phyloP scores from a whole-genome alignment of 306 rosid genomes.

The Glycyrrhiza uralensis region DNA sequence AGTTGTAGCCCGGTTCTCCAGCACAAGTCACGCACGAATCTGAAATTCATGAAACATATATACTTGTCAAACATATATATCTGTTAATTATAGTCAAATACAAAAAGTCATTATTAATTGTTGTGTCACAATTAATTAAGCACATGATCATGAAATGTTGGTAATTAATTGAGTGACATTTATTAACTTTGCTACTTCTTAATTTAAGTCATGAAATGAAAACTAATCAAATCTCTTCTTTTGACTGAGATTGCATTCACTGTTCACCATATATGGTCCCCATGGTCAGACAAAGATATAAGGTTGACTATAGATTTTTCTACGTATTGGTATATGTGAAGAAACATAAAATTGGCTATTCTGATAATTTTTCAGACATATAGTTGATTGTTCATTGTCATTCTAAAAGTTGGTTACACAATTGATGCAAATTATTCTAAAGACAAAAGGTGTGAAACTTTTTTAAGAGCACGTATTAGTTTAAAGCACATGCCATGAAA shows the following conservation, averaged over 20 bases:
- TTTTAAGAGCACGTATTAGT: not conserved
- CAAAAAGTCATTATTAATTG: too few species aligned
- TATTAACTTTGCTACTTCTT: slow-evolving; percentile 3
- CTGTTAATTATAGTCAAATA: slow-evolving; percentile 5
- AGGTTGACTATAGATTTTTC: slow-evolving; percentile 28
- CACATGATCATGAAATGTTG: not conserved
- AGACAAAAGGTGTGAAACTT: not conserved
- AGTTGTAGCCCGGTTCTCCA: slow-evolving; percentile 76
- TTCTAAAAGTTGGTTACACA: not conserved
- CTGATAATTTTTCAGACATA: not conserved
- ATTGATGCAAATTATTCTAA: not conserved
- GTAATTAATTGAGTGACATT: not conserved
- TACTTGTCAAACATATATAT: not conserved
- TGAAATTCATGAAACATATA: slow-evolving; percentile 29
- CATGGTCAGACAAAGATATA: not conserved
- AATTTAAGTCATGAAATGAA: not conserved
- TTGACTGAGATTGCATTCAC: not conserved
- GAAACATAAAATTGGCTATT: slow-evolving; percentile 6
- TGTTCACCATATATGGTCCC: not conserved
- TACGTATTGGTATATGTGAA: not conserved
- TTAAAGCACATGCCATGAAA: not conserved
- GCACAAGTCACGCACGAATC: slow-evolving; percentile 67
- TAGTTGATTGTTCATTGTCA: not conserved
- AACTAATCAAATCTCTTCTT: not conserved
- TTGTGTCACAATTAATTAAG: too few species aligned